phyloP scores from a whole-genome alignment of 163 green algal genomes.

The Chlorella variabilis region DNA sequence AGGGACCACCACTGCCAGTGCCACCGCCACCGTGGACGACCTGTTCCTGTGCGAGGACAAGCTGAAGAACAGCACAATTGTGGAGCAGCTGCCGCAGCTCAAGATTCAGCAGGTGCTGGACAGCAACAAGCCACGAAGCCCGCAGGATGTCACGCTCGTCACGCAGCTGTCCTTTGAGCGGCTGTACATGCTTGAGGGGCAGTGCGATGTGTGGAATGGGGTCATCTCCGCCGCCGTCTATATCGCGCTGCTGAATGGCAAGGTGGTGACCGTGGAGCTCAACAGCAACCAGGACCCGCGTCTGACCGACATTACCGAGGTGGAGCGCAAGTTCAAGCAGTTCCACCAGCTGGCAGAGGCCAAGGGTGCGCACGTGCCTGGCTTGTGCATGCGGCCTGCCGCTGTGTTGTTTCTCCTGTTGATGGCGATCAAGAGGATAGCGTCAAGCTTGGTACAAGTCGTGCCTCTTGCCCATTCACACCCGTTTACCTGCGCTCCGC shows the following conservation, averaged over 20 bases:
- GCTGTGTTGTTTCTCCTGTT: too few relatives aligned
- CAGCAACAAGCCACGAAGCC: constrained; percentile 25
- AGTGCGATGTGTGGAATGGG: constrained; percentile 64
- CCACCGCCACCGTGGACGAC: constrained; percentile 30
- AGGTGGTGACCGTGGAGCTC: constrained; percentile 48
- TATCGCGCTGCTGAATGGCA: constrained; percentile 52
- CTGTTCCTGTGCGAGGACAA: constrained; percentile 41
- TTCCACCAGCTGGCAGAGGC: constrained; percentile 51
- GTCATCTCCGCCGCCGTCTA: constrained; percentile 67
- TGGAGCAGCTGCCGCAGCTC: constrained; percentile 46
- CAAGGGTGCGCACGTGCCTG: constrained; percentile 28
- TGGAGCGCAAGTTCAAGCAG: constrained; percentile 40
- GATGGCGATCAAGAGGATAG: too few relatives aligned
- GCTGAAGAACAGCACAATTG: constrained; percentile 5
- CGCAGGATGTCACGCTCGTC: constrained; percentile 52
- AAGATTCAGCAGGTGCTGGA: constrained; percentile 47
- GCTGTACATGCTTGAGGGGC: constrained; percentile 61
- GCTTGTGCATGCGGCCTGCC: neutral
- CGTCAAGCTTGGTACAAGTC: too few relatives aligned
- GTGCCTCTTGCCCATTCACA: too few relatives aligned
- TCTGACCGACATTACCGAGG: constrained; percentile 35
- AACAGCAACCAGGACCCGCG: constrained; percentile 55
- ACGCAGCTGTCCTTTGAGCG: constrained; percentile 61
- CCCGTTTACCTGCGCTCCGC: too few relatives aligned
- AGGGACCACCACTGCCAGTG: neutral